A percentile compares a stretch with the other conserved stretches of the same genome.
Conservation (phyloP, 2,329 filamentous ascomycete genomes). For the Aspergillaceae sp. region DNA sequence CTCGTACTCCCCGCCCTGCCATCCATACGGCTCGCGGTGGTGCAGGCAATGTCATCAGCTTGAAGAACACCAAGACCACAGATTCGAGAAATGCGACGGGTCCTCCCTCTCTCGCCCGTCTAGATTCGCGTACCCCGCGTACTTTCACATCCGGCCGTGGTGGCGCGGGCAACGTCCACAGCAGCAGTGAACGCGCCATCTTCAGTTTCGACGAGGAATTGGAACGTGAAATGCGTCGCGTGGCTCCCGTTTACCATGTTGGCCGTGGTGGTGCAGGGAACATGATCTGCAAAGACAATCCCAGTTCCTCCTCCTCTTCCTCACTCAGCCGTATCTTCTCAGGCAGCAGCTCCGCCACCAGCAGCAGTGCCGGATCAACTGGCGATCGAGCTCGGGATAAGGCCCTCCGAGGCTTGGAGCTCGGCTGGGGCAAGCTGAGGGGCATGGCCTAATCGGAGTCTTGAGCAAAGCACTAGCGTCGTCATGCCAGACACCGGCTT, state of each 20-base stretch:
- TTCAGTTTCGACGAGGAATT: slow-evolving; percentile 62
- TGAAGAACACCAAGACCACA: slow-evolving; percentile 46
- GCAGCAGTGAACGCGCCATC: slow-evolving; percentile 48
- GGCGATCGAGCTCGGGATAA: slow-evolving; percentile 27
- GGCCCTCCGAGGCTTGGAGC: slow-evolving; percentile 29
- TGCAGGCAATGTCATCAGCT: slow-evolving; percentile 49
- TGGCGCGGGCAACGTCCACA: slow-evolving; percentile 49
- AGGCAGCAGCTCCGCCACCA: slow-evolving; percentile 26
- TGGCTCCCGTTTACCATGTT: slow-evolving; percentile 56
- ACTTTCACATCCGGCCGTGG: slow-evolving; percentile 44
- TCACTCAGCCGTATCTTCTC: slow-evolving; percentile 30
- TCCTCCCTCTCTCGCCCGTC: slow-evolving; percentile 43
- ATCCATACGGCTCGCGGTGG: slow-evolving; percentile 49
- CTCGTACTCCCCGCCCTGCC: slow-evolving; percentile 39
- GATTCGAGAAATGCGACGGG: slow-evolving; percentile 35
- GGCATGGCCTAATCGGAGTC: slow-evolving; percentile 22
- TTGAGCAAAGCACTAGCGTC: too few relatives aligned
- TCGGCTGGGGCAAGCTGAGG: slow-evolving; percentile 34
- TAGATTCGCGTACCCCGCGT: slow-evolving; percentile 36
- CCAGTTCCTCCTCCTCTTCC: slow-evolving; percentile 10
- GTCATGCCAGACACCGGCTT: too few relatives aligned
- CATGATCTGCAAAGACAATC: slow-evolving; percentile 25
- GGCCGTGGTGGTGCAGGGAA: slow-evolving; percentile 56
- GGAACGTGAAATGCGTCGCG: slow-evolving; percentile 46
- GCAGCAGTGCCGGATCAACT: slow-evolving; percentile 28